Percentiles rank a stretch among this genome's conserved stretches.
Evolutionary conservation across 2,329 filamentous ascomycete species (phyloP).

Genomic region (Exophiala aquamarina): DNA sequence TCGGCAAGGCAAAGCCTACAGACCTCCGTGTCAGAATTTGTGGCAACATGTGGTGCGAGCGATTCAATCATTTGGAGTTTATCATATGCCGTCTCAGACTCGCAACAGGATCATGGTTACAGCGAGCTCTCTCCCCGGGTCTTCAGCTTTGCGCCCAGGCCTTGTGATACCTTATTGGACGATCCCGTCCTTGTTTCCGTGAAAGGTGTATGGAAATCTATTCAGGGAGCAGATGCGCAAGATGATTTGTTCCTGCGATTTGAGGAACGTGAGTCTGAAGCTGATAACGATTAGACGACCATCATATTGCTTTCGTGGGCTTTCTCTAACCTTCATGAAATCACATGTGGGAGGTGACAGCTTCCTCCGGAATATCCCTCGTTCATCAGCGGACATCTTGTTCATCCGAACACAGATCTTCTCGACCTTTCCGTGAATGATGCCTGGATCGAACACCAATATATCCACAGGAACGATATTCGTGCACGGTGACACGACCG

Average conservation of each 20-base stretch:
- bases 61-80: conserved; percentile 22
- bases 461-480: no score
- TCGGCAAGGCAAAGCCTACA: conserved; percentile 16
- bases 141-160: conserved; percentile 58
- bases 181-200: conserved; percentile 69
- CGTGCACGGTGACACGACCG: no score
- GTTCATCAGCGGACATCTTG: no score
- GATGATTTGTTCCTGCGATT: conserved; percentile 56
- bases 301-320: no score
- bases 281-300: conserved; percentile 8
- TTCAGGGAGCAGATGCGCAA: conserved; percentile 54
- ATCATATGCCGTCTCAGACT: conserved; percentile 47
- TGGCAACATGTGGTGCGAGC: conserved; percentile 10
- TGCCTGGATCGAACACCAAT: no score
- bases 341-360: no score
- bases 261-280: conserved; percentile 18
- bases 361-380: no score
- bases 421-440: no score
- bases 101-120: conserved; percentile 17
- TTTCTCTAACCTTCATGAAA: no score
- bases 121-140: conserved; percentile 37
- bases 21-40: conserved; percentile 14
- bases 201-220: conserved; percentile 66
- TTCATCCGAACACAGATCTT: no score
- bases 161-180: conserved; percentile 70